A percentile compares a stretch with the other conserved stretches of the same genome.
phyloP scores from a whole-genome alignment of 345 rosid genomes.

The Citrus glauca region DNA sequence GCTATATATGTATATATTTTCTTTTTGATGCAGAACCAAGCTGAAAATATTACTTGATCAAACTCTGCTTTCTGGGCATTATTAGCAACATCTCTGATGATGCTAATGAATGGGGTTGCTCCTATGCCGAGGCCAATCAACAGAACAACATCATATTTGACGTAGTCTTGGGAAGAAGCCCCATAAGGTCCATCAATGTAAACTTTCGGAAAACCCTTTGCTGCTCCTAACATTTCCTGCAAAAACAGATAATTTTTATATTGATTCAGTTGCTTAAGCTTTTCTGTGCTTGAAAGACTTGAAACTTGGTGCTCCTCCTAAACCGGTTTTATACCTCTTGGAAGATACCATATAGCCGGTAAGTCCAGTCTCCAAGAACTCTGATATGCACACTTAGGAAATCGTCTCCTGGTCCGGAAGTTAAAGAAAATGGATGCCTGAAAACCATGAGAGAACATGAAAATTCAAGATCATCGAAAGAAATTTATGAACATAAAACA shows the following conservation, averaged over 20 bases:
- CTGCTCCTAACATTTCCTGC: conserved; percentile 29
- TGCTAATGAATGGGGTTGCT: conserved; percentile 56
- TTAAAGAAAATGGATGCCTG: conserved; percentile 71
- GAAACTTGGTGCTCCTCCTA: background rate
- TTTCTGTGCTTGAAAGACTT: background rate
- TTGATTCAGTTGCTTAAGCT: background rate
- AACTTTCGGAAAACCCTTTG: conserved; percentile 33
- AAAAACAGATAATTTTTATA: background rate
- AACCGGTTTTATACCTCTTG: conserved; percentile 34
- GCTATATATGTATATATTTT: background rate
- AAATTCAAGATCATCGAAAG: background rate
- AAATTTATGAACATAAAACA: background rate
- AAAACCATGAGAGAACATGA: background rate
- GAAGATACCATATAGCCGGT: conserved; percentile 38
- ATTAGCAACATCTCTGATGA: conserved; percentile 40
- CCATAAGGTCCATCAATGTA: conserved; percentile 59
- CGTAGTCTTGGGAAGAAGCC: conserved; percentile 51
- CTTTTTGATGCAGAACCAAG: background rate
- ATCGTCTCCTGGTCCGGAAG: conserved; percentile 48
- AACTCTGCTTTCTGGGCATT: conserved; percentile 1
- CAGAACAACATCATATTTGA: conserved; percentile 46
- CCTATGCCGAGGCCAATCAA: conserved; percentile 64
- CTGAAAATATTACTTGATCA: conserved; percentile 1
- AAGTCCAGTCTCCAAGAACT: conserved; percentile 61
- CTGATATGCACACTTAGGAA: conserved; percentile 52